A percentile compares a stretch with the other conserved stretches of the same genome.
Evolutionary conservation across 805 yeast species (phyloP).

Genomic region (Zygoascus bituminiphila): DNA sequence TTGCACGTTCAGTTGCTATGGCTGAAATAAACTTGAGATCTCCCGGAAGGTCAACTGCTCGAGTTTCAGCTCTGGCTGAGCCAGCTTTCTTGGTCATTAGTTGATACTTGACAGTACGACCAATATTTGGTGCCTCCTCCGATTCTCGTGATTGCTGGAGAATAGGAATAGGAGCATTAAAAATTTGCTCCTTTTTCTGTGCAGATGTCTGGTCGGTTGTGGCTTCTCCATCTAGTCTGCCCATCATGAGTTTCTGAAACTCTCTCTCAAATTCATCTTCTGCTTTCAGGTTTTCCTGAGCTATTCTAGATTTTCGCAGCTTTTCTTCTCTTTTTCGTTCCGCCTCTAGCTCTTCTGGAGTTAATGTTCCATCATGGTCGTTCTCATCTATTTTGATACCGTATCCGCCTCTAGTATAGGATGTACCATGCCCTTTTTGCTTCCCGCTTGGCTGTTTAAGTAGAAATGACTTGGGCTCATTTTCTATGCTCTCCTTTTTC

Average conservation of each 20-base stretch:
- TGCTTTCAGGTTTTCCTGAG: constrained; percentile 37
- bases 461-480: background rate
- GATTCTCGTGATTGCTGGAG: constrained; percentile 4
- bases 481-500: background rate
- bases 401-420: background rate
- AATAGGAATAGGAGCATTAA: constrained; percentile 27
- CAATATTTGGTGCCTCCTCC: constrained; percentile 5
- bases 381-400: background rate
- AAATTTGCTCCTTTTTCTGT: constrained; percentile 6
- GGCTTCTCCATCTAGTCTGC: constrained; percentile 36
- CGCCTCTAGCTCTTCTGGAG: background rate
- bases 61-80: background rate
- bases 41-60: constrained; percentile 40
- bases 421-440: background rate
- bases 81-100: constrained; percentile 40
- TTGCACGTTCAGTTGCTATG: constrained; percentile 43
- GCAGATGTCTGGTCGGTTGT: constrained; percentile 23
- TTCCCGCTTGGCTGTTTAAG: background rate
- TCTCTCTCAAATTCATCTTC: constrained; percentile 50
- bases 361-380: background rate
- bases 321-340: background rate
- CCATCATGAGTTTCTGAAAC: constrained; percentile 44
- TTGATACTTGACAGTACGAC: constrained; percentile 21
- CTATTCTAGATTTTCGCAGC: background rate
- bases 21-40: constrained; percentile 47